Evolutionary conservation across 129 eudicot species (phyloP).

Genomic region (Flaveria bidentis): DNA sequence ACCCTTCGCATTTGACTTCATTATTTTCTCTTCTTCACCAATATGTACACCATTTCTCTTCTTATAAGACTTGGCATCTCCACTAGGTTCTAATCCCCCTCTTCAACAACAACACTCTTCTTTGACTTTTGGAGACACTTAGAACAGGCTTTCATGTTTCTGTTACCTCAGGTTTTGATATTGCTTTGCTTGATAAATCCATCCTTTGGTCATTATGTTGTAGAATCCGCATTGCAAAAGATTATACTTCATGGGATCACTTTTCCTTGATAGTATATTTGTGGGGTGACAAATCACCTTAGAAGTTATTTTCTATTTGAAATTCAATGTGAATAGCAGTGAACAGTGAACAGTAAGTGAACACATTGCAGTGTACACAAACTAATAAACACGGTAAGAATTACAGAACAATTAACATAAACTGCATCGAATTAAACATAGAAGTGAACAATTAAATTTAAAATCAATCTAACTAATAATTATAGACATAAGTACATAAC

Average conservation of each 20-base stretch:
- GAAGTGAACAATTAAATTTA: not conserved
- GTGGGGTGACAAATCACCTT: not conserved
- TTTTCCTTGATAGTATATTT: not conserved
- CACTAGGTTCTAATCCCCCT: not conserved
- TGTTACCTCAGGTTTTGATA: not conserved
- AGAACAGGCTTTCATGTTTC: not conserved
- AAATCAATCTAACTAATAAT: not conserved
- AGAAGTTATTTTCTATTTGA: not conserved
- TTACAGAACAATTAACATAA: not conserved
- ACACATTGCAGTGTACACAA: not conserved
- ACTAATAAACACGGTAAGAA: not conserved
- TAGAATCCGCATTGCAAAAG: not conserved
- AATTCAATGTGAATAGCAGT: not conserved
- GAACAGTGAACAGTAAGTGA: not conserved
- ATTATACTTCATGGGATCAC: not conserved
- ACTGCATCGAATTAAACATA: not conserved
- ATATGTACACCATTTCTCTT: not conserved
- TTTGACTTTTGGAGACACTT: not conserved
- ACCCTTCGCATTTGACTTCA: not conserved
- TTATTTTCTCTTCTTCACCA: not conserved
- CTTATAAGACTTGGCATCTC: not conserved
- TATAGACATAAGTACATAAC: not conserved
- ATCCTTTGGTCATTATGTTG: not conserved
- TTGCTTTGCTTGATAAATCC: not conserved
- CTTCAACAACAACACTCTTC: not conserved